Conservation (phyloP, 805 yeast genomes). For the Schizosaccharomyces octosporus region DNA sequence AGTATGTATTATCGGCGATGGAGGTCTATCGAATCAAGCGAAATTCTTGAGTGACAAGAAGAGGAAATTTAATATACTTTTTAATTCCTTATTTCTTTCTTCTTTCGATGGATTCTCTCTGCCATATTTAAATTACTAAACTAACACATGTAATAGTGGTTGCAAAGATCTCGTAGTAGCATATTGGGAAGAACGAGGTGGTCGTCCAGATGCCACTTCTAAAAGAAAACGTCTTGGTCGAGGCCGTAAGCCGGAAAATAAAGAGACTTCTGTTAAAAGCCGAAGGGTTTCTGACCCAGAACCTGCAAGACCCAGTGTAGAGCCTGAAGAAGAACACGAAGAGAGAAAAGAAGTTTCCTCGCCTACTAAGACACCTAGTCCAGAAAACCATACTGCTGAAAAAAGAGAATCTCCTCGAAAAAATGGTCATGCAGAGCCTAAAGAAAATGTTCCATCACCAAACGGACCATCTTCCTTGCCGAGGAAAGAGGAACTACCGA, state of each 20-base stretch:
- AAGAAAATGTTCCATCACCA: too few relatives aligned
- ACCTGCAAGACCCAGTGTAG: not conserved
- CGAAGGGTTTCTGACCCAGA: not conserved
- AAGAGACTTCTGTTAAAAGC: not conserved
- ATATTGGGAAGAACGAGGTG: not conserved
- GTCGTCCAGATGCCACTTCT: not conserved
- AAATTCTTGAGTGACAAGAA: too few relatives aligned
- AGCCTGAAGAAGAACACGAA: not conserved
- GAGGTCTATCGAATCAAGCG: too few relatives aligned
- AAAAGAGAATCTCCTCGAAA: too few relatives aligned
- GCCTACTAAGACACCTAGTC: not conserved
- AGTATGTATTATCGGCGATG: not conserved
- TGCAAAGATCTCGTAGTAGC: not conserved
- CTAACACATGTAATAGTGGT: not conserved
- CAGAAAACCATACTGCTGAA: not conserved
- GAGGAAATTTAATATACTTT: too few relatives aligned
- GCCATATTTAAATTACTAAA: not conserved
- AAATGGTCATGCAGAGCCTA: too few relatives aligned
- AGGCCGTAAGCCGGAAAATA: not conserved
- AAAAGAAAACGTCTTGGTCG: not conserved
- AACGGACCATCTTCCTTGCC: too few relatives aligned
- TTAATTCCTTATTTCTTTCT: not conserved
- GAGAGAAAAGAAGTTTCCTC: not conserved
- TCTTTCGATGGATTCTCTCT: not conserved
- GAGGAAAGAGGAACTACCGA: too few relatives aligned